A percentile compares a stretch with the other conserved stretches of the same genome.
Evolutionary conservation across 495 filamentous ascomycete species (phyloP).

Genomic region (Parathielavia appendiculata): DNA sequence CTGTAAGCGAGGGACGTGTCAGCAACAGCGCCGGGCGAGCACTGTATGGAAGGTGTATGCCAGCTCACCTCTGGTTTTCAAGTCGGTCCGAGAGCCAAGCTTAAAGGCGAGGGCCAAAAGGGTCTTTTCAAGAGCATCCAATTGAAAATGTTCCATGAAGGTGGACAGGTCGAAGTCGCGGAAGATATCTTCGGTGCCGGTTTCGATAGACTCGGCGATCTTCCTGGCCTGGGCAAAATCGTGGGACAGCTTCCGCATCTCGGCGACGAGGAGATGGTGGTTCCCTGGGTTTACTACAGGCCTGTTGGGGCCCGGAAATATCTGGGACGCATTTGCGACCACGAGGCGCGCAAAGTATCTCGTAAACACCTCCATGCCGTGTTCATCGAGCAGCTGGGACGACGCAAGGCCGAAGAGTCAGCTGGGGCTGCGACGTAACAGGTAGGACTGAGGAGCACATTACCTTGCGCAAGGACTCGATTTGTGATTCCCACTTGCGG

Average conservation of each 20-base stretch:
- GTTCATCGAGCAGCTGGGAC: slow-evolving; percentile 75
- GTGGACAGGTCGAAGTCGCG: slow-evolving; percentile 88
- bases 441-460: slow-evolving; percentile 5
- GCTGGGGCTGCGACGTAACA: slow-evolving; percentile 4
- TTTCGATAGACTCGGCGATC: slow-evolving; percentile 89
- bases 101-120: slow-evolving; percentile 88
- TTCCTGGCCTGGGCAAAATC: slow-evolving; percentile 78
- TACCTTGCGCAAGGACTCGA: slow-evolving; percentile 88
- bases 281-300: slow-evolving; percentile 68
- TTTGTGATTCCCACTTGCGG: slow-evolving; percentile 89
- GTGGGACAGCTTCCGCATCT: slow-evolving; percentile 77
- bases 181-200: slow-evolving; percentile 77
- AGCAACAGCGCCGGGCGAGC: slow-evolving; percentile 7
- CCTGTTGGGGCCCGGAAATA: slow-evolving; percentile 71
- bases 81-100: slow-evolving; percentile 65
- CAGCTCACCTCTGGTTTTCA: slow-evolving; percentile 78
- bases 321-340: slow-evolving; percentile 74
- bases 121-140: slow-evolving; percentile 81
- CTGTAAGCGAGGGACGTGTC: slow-evolving; percentile 46
- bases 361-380: slow-evolving; percentile 94
- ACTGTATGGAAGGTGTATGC: not conserved
- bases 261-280: slow-evolving; percentile 72
- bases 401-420: slow-evolving; percentile 21
- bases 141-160: slow-evolving; percentile 89
- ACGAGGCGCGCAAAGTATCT: slow-evolving; percentile 90